Conservation (phyloP, 2,329 filamentous ascomycete species). For the Colletotrichum sp. region DNA sequence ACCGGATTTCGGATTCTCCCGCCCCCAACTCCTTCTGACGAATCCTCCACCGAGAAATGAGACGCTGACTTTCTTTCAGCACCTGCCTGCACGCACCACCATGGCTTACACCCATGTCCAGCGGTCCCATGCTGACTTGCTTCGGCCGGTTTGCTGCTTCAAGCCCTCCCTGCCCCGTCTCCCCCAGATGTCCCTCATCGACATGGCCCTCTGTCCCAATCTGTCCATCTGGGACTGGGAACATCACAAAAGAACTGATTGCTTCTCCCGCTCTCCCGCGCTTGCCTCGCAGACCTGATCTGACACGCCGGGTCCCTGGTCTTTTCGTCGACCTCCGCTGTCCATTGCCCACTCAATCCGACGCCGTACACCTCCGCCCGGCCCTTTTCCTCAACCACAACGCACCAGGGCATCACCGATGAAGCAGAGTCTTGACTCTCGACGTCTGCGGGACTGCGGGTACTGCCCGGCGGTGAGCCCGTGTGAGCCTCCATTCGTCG, state of each 20-base stretch:
- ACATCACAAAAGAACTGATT: neutral
- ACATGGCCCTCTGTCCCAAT: neutral
- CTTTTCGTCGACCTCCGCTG: neutral
- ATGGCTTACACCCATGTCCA: neutral
- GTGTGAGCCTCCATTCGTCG: neutral
- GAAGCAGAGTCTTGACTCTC: neutral
- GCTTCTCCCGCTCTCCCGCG: neutral
- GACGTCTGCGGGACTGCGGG: neutral
- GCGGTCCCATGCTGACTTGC: neutral
- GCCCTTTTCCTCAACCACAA: neutral
- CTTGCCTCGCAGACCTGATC: neutral
- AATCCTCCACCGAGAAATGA: neutral
- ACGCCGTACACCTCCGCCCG: neutral
- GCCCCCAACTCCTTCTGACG: neutral
- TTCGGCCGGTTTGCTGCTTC: neutral
- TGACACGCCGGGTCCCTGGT: neutral
- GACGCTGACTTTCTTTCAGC: neutral
- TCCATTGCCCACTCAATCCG: neutral
- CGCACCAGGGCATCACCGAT: neutral
- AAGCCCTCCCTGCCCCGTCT: neutral
- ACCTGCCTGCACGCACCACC: neutral
- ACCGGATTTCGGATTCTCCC: neutral
- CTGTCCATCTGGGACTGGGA: neutral
- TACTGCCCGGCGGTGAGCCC: neutral
- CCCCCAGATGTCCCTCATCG: neutral